Evolutionary conservation across 306 rosid species (phyloP), one percentile per base, ranked within the genome.

Genomic region (Lagenaria siceraria): DNA sequence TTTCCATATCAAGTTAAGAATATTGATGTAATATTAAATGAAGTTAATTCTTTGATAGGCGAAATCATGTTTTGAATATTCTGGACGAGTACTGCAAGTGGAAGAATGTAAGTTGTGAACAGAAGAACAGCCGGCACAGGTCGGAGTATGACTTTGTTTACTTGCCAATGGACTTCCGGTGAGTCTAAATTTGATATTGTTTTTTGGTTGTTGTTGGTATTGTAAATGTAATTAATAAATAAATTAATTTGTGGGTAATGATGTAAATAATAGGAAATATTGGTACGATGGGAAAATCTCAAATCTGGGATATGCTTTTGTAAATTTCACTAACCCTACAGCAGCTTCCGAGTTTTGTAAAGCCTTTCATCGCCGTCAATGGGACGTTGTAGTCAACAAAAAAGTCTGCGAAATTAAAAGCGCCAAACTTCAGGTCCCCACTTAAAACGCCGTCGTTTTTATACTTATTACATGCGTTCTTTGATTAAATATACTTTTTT

Each of bases 141-240:
- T 78, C 74, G 60, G 33, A 64, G 48, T 78, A 78, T 61, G 80
- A 78, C 55, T 64, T 78, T 8, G 75, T 78, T 64, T 78, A 78
- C 10, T n/a, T 78, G 21, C 80, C 80, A 6, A 78, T 78, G 80
- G 80, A 78, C 29, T 78, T 62, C 4, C 24, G 75, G 80, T 78
- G 1, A 43, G 63, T 48, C 2, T 14, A 42, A 46, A 62, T 29
- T n/a, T n/a, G n/a, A n/a, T n/a, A n/a, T n/a, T n/a, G n/a, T n/a
- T n/a, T n/a, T n/a, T n/a, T n/a, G n/a, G n/a, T n/a, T n/a, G n/a
- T n/a, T n/a, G n/a, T n/a, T n/a, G n/a, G n/a, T n/a, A n/a, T n/a
- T n/a, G n/a, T n/a, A n/a, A n/a, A n/a, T n/a, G n/a, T n/a, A n/a
- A n/a, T n/a, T n/a, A n/a, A 29, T 29, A 29, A 29, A 29, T 29